Base-by-base conservation (phyloP, 176 grass and related monocot species). In the Otatea glauca region DNA sequence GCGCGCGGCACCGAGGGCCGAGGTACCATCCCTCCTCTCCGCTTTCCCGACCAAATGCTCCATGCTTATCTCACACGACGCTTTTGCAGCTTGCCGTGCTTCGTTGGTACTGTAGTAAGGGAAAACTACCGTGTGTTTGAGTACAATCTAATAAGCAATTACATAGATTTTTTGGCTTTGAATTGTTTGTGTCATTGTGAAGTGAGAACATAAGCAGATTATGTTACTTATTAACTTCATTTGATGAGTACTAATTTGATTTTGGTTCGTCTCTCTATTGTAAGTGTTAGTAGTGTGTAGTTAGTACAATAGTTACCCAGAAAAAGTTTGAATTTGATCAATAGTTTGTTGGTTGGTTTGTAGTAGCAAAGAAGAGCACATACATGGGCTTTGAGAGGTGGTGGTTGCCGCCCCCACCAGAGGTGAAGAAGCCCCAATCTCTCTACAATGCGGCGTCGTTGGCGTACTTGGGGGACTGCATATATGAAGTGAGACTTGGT, bases 401-500 rank as follows among this genome's bases (percentile, higher is more conserved):
- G 94, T 88, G 96, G 93, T 68, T 98, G 62, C 93, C 96, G 5
- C 76, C 85, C 6, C 87, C 96, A 0, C 93, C 89, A 4, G 83
- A 86, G 81, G 93, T 98, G 64, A 98, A 98, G 72, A 98, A 93
- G 78, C 96, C 96, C 2, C 87, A 88, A 10, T 98, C 96, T 0
- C 90, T 91, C 54, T 98, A 95, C 83, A 98, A 93, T 50, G 93
- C 93, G 0, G 93, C 86, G 7, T 93, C 96, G 7, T 65, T 98
- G n/a, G 96, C 93, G 18, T 95, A 98, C 84, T 90, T 98, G 84
- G 96, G 96, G 74, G 96, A 98, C 75, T 98, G 96, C 87, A 98
- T 98, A 75, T 98, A 98, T 85, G 96, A 98, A 92, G 96, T 98
- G 32, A 79, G 79, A 59, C 63, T 41, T 5, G 20, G 14, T 50